Evolutionary conservation across 2,329 filamentous ascomycete species (phyloP).

Genomic region (Pyrenophora teres): DNA sequence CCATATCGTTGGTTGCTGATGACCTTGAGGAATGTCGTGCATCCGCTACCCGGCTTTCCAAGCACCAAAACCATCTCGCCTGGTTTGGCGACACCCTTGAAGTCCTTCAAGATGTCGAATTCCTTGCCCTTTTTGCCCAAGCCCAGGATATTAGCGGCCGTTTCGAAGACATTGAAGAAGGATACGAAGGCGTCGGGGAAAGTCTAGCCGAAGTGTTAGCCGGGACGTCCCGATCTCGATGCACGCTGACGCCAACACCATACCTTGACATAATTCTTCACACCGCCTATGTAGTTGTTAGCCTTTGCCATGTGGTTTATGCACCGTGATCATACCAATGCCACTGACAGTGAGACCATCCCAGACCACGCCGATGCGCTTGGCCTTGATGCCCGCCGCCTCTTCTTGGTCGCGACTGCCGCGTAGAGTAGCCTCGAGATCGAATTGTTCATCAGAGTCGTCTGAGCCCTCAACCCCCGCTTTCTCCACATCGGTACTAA

Average conservation of each 20-base stretch:
- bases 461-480: slow-evolving; percentile 40
- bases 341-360: slow-evolving; percentile 76
- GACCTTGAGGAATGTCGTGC: slow-evolving; percentile 60
- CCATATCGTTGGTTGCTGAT: slow-evolving; percentile 62
- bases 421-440: slow-evolving; percentile 74
- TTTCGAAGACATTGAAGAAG: slow-evolving; percentile 76
- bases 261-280: slow-evolving; percentile 67
- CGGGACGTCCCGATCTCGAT: slow-evolving; percentile 15
- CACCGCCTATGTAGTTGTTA: slow-evolving; percentile 51
- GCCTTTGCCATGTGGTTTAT: not conserved
- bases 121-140: slow-evolving; percentile 70
- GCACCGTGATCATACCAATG: slow-evolving; percentile 53
- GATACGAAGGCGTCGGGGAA: slow-evolving; percentile 77
- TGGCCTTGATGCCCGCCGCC: slow-evolving; percentile 77
- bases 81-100: slow-evolving; percentile 63
- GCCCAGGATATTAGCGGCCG: slow-evolving; percentile 66
- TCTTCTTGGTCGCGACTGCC: slow-evolving; percentile 73
- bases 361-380: slow-evolving; percentile 76
- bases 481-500: slow-evolving; percentile 64
- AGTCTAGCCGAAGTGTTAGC: slow-evolving; percentile 53
- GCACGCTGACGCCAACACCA: slow-evolving; percentile 2
- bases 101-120: slow-evolving; percentile 73
- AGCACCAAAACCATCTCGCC: slow-evolving; percentile 90
- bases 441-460: slow-evolving; percentile 62
- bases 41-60: slow-evolving; percentile 70